A percentile compares a stretch with the other conserved stretches of the same genome.
phyloP scores from a whole-genome alignment of 1,284 basidiomycete genomes.

The Chondrostereum purpureum region DNA sequence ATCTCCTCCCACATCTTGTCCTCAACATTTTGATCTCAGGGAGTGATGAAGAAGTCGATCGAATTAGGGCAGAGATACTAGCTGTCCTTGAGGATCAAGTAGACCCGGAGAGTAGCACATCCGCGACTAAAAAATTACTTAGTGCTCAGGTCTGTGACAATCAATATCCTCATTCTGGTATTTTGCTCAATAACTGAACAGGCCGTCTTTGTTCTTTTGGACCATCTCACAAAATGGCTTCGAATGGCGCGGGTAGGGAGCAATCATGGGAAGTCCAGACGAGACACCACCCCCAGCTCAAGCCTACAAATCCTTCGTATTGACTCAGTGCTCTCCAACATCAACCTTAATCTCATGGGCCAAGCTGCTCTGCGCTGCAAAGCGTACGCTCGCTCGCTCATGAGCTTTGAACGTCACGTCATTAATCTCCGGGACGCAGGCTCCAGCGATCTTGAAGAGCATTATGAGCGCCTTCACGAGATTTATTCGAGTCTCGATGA shows the following conservation, averaged over 20 bases:
- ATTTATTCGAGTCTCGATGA: constrained; percentile 97
- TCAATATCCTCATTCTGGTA: not conserved
- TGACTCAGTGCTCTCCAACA: constrained; percentile 75
- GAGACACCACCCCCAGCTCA: constrained; percentile 32
- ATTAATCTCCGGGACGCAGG: constrained; percentile 40
- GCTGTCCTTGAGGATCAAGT: constrained; percentile 88
- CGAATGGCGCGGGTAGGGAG: constrained; percentile 59
- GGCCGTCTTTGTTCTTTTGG: constrained; percentile 92
- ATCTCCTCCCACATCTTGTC: constrained; percentile 89
- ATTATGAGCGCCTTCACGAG: constrained; percentile 91
- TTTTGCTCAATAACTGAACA: constrained; percentile 24
- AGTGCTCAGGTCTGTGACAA: constrained; percentile 76
- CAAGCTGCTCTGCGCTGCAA: constrained; percentile 92
- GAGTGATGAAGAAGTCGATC: constrained; percentile 48
- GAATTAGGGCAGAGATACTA: constrained; percentile 74
- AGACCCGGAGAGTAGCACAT: constrained; percentile 47
- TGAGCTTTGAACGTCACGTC: constrained; percentile 90
- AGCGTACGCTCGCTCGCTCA: constrained; percentile 89
- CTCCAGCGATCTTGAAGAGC: constrained; percentile 56
- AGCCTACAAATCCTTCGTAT: constrained; percentile 62
- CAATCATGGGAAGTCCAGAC: too few species aligned
- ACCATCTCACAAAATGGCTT: constrained; percentile 92
- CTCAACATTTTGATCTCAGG: constrained; percentile 84
- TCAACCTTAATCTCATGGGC: constrained; percentile 87
- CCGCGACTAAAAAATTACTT: constrained; percentile 73